Conservation (phyloP, 768 basidiomycete genomes). For the Tephrocybe sp. region DNA sequence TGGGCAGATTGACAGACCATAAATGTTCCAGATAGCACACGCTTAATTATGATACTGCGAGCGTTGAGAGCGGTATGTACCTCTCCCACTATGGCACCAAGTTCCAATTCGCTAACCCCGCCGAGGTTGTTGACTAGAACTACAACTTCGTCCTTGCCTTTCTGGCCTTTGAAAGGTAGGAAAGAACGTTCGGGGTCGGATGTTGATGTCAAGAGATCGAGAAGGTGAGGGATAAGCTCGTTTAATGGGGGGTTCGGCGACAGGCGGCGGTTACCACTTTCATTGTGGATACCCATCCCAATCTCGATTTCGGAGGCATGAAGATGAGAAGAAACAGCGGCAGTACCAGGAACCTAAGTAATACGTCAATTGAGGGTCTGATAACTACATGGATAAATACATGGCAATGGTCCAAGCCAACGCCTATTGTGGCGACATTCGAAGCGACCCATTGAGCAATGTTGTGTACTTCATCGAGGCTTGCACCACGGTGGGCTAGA, state of each 20-base stretch:
- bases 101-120: slow-evolving; percentile 80
- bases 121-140: slow-evolving; percentile 89
- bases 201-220: slow-evolving; percentile 71
- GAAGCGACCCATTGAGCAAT: slow-evolving; percentile 65
- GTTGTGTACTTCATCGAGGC: slow-evolving; percentile 66
- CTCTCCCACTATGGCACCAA: slow-evolving; percentile 68
- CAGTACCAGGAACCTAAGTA: slow-evolving; percentile 83
- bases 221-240: slow-evolving; percentile 66
- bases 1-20: slow-evolving; percentile 75
- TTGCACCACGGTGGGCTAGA: slow-evolving; percentile 64
- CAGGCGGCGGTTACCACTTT: slow-evolving; percentile 68
- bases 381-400: slow-evolving; percentile 40
- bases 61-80: slow-evolving; percentile 53
- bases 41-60: slow-evolving; percentile 54
- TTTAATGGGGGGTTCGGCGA: slow-evolving; percentile 72
- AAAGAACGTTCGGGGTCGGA: slow-evolving; percentile 78
- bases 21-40: slow-evolving; percentile 78
- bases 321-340: slow-evolving; percentile 53
- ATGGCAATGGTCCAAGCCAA: slow-evolving; percentile 87
- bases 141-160: slow-evolving; percentile 69
- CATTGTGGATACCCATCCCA: slow-evolving; percentile 92
- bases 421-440: slow-evolving; percentile 81
- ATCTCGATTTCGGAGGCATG: slow-evolving; percentile 74
- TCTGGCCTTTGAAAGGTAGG: slow-evolving; percentile 52
- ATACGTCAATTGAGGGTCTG: too few relatives aligned